Evolutionary conservation across 1,284 basidiomycete species (phyloP).

Genomic region (Irpex sp.): DNA sequence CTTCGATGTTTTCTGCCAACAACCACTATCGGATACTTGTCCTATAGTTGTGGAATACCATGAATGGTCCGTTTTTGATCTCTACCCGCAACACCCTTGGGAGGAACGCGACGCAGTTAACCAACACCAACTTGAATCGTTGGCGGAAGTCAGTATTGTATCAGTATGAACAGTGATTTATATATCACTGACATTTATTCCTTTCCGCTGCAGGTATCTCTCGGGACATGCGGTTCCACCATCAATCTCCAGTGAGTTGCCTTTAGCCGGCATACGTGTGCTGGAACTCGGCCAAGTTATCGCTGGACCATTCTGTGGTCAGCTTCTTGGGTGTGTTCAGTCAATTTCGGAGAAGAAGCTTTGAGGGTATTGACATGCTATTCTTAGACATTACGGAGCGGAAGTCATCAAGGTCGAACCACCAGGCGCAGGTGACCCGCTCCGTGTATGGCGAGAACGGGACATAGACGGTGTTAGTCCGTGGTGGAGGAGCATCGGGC

Average conservation of each 20-base stretch:
- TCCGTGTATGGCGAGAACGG: slow-evolving; percentile 69
- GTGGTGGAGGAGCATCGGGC: slow-evolving; percentile 66
- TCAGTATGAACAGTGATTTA: no score
- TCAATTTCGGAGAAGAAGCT: background rate
- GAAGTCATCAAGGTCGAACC: slow-evolving; percentile 71
- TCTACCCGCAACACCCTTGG: no score
- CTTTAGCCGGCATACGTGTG: slow-evolving; percentile 59
- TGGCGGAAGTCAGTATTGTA: no score
- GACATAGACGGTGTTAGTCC: slow-evolving; percentile 68
- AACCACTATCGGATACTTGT: no score
- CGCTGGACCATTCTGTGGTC: slow-evolving; percentile 69
- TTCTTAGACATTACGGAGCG: slow-evolving; percentile 59
- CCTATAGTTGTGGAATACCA: no score
- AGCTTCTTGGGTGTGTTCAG: slow-evolving; percentile 53
- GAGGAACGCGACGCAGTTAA: no score
- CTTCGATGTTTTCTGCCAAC: no score
- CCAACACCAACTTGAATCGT: no score
- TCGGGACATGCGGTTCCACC: background rate
- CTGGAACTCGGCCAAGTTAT: slow-evolving; percentile 68
- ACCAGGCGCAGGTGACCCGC: slow-evolving; percentile 56
- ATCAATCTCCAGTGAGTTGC: slow-evolving; percentile 23
- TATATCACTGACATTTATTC: background rate
- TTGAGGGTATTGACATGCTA: background rate
- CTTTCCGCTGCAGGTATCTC: background rate
- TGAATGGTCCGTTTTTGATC: no score